Evolutionary conservation across 2,329 filamentous ascomycete genomes (phyloP), one percentile per base, ranked within the genome.

Genomic region (Fusarium liriodendri): DNA sequence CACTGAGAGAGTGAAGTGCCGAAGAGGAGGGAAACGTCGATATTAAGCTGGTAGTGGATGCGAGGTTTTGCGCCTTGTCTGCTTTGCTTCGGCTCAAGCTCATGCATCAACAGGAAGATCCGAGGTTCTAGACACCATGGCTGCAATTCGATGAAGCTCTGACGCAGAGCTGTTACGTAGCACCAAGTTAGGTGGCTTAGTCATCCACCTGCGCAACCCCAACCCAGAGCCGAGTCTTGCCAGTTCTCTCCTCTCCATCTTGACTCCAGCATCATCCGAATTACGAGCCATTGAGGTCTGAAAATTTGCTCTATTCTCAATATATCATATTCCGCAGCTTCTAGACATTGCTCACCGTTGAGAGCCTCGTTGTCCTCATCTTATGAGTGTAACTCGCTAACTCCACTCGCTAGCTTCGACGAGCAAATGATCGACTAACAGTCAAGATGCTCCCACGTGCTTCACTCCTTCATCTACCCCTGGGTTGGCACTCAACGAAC

Each of bases 121-220:
- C 32, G 63, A 67, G 57, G 67, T 73, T 78, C 66, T 77, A 75
- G 76, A 76, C 76, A 78, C 62, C 71, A 74, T 78, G 73, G 76
- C 76, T 66, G 66, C 50, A 74, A 64, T 69, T 59, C 59, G 62
- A 73, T 70, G 67, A 73, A 76, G 74, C 72, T 75, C 55, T 70
- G 72, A 74, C 69, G 61, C 74, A 47, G 55, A 69, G 66, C 66
- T 69, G 38, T 66, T 61, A 76, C 60, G 67, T 70, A 35, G 67
- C 64, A 40, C 55, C 52, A 70, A 67, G 69, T 63, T 69, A 66
- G 59, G 69, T 57, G n/a, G 59, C 71, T 78, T 78, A 78, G 76
- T 78, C 76, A 78, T 72, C 54, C 7, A n/a, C 60, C 29, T 29
- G 32, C 33, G 27, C 29, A 67, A 61, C 64, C 35, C 64, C 67